Percentiles rank a stretch among this genome's conserved stretches.
Conservation (phyloP, 1,284 basidiomycete species). For the Chiua sp. region DNA sequence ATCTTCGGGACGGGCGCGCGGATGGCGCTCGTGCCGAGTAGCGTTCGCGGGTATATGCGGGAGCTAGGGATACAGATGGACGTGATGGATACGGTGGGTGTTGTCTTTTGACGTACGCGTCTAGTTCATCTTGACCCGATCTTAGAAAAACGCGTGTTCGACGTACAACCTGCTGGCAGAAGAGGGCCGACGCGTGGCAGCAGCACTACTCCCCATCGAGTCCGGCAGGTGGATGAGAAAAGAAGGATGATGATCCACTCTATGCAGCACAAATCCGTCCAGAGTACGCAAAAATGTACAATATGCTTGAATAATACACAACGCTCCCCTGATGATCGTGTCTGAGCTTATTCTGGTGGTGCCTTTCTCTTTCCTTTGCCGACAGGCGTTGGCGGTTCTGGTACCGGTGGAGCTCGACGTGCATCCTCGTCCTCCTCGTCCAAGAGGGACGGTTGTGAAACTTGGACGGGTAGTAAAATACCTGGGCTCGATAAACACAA, state of each 20-base stretch:
- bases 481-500: constrained; percentile 36
- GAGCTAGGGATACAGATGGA: constrained; percentile 89
- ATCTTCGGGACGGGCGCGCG: constrained; percentile 87
- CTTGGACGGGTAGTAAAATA: constrained; percentile 46
- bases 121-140: neutral
- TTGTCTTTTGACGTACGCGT: neutral
- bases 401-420: constrained; percentile 18
- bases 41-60: constrained; percentile 72
- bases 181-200: constrained; percentile 91
- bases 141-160: constrained; percentile 79
- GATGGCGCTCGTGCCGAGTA: constrained; percentile 73
- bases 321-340: neutral
- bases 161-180: constrained; percentile 94
- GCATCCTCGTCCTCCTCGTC: constrained; percentile 53
- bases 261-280: neutral
- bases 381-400: constrained; percentile 22
- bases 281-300: constrained; percentile 18
- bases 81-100: constrained; percentile 90
- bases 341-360: constrained; percentile 29
- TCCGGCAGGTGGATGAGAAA: constrained; percentile 25
- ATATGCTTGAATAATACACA: constrained; percentile 17
- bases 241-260: constrained; percentile 5
- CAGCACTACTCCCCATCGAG: constrained; percentile 75
- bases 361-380: constrained; percentile 57
- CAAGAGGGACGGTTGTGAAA: constrained; percentile 44